Conservation (phyloP, 2,329 filamentous ascomycete species). For the Nannizziopsis arthrosporioides region DNA sequence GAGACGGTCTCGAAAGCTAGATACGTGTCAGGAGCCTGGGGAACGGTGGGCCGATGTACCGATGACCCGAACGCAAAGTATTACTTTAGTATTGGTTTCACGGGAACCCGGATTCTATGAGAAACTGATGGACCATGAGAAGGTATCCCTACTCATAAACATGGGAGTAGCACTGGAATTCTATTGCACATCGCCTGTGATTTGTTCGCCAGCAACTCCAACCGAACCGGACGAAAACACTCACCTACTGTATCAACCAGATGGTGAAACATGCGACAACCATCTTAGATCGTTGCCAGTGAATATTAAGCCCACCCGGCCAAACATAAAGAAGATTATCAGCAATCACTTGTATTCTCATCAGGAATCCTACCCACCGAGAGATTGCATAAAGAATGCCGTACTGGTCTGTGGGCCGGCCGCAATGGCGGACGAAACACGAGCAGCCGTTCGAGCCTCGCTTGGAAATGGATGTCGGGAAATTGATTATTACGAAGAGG, state of each 20-base stretch:
- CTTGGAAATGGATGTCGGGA: constrained; percentile 20
- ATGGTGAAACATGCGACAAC: neutral
- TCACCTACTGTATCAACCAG: constrained; percentile 5
- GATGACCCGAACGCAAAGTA: constrained; percentile 11
- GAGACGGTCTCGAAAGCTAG: constrained; percentile 1
- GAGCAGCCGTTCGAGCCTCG: constrained; percentile 27
- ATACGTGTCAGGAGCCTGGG: neutral
- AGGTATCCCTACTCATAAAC: neutral
- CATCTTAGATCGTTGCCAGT: neutral
- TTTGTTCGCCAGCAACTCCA: neutral
- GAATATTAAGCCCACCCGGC: constrained; percentile 6
- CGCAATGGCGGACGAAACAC: constrained; percentile 34
- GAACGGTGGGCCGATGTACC: neutral
- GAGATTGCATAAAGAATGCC: constrained; percentile 15
- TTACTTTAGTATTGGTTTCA: constrained; percentile 19
- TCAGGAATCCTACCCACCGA: neutral
- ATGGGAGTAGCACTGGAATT: constrained; percentile 8
- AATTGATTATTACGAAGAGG: constrained; percentile 37
- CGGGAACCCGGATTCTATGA: constrained; percentile 13
- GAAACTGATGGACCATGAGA: constrained; percentile 8
- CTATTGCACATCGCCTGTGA: constrained; percentile 8
- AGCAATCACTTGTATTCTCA: neutral
- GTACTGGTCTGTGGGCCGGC: constrained; percentile 34
- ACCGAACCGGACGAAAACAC: constrained; percentile 9
- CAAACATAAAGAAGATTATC: constrained; percentile 6